Evolutionary conservation across 345 rosid species (phyloP).

Genomic region (Garcia nutans): DNA sequence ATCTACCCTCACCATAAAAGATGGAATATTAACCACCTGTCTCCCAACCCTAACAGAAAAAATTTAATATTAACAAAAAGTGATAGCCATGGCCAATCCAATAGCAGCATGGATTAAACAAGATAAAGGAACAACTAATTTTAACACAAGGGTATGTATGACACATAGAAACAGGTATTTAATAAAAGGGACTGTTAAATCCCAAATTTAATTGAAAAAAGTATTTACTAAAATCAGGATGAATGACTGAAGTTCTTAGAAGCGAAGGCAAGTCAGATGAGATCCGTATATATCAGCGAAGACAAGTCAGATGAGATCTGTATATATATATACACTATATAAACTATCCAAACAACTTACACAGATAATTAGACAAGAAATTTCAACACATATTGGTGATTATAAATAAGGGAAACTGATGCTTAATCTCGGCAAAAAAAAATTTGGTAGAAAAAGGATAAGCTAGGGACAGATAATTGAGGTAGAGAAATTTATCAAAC

Average conservation of each 20-base stretch:
- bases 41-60: constrained; percentile 54
- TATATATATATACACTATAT: background rate
- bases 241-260: background rate
- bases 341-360: background rate
- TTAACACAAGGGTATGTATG: background rate
- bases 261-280: background rate
- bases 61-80: background rate
- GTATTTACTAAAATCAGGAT: background rate
- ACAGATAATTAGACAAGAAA: no score
- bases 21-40: constrained; percentile 69
- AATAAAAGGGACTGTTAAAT: background rate
- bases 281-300: background rate
- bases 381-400: no score
- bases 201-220: background rate
- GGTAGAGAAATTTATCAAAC: no score
- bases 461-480: no score
- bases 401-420: no score
- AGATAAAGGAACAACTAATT: background rate
- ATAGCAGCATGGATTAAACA: background rate
- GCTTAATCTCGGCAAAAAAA: no score
- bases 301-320: background rate
- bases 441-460: no score
- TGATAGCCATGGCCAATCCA: background rate
- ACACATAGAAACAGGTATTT: background rate
- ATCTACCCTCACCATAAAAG: constrained; percentile 68